phyloP scores from a whole-genome alignment of 2,329 filamentous ascomycete species.

The Monosporascus ibericus region DNA sequence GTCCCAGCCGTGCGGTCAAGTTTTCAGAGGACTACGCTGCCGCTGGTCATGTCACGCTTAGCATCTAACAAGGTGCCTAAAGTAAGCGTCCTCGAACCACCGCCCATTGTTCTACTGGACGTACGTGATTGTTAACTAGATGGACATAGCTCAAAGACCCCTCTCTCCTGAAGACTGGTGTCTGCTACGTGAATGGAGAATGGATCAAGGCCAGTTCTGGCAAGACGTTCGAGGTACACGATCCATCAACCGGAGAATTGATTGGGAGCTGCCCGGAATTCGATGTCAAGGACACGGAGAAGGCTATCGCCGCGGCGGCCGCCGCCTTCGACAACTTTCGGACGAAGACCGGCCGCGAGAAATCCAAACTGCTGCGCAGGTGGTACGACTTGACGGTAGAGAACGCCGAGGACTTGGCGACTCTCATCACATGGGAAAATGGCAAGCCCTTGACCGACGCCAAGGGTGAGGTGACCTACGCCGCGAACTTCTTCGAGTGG shows the following conservation, averaged over 20 bases:
- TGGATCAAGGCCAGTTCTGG: conserved; percentile 82
- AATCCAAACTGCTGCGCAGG: conserved; percentile 65
- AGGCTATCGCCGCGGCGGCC: conserved; percentile 77
- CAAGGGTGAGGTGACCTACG: conserved; percentile 65
- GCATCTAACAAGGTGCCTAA: conserved; percentile 21
- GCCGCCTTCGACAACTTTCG: conserved; percentile 68
- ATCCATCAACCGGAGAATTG: conserved; percentile 74
- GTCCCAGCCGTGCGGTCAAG: conserved; percentile 17
- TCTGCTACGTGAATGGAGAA: conserved; percentile 84
- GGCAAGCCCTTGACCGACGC: conserved; percentile 77
- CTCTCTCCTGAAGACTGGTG: conserved; percentile 76
- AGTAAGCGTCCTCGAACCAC: conserved; percentile 3
- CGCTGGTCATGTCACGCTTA: conserved; percentile 20
- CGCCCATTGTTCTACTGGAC: background rate
- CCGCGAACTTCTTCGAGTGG: conserved; percentile 73
- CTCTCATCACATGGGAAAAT: conserved; percentile 83
- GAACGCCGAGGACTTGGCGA: conserved; percentile 74
- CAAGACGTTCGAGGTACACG: conserved; percentile 83
- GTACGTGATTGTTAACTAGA: background rate
- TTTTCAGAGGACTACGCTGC: conserved; percentile 24
- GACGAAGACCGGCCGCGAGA: conserved; percentile 66
- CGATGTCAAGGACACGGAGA: conserved; percentile 67
- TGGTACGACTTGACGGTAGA: conserved; percentile 79
- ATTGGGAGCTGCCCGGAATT: conserved; percentile 87
- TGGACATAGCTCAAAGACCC: conserved; percentile 62